These are phyloP conservation scores for Lignosus rhinocerotis DNA, from an alignment of 1,284 basidiomycete species.

Conservation along the genomic window DNA sequence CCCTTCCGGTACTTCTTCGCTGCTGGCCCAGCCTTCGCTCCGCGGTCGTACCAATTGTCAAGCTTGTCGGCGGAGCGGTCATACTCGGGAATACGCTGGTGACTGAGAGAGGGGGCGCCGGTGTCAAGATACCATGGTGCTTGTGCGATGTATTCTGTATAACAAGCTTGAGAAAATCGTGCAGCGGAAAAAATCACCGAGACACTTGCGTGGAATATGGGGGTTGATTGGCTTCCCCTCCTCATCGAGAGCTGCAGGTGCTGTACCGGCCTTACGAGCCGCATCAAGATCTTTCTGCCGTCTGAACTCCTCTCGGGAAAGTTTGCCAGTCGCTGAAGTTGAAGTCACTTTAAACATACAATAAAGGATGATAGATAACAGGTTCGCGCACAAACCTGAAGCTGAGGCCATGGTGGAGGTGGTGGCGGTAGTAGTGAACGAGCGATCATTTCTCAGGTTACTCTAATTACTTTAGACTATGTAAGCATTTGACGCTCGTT, in stretches of 20 bases:
- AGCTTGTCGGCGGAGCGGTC: constrained; percentile 71
- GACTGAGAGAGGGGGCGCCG: constrained; percentile 87
- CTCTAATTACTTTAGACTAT: not conserved
- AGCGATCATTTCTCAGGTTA: not conserved
- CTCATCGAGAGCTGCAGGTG: constrained; percentile 91
- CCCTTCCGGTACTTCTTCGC: constrained; percentile 97
- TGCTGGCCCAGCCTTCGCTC: constrained; percentile 82
- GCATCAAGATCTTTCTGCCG: constrained; percentile 96
- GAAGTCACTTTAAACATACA: not conserved
- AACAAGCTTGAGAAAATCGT: constrained; percentile 2
- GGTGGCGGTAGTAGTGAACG: not conserved
- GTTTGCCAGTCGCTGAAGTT: constrained; percentile 59
- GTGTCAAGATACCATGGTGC: constrained; percentile 99
- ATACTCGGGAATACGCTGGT: constrained; percentile 84
- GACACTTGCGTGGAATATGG: constrained; percentile 89
- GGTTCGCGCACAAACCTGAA: constrained; percentile 19
- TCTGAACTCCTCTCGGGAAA: constrained; percentile 91
- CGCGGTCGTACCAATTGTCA: constrained; percentile 92
- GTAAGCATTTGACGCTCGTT: not conserved
- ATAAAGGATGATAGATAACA: constrained; percentile 7
- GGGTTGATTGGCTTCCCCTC: constrained; percentile 97
- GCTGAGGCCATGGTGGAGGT: constrained; percentile 19
- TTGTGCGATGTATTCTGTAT: constrained; percentile 86
- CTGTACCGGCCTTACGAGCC: constrained; percentile 95
- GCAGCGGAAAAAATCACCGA: constrained; percentile 8